Percentiles rank a stretch among this genome's conserved stretches.
Evolutionary conservation across 805 yeast genomes (phyloP).

Genomic region (Pichia deserticola): DNA sequence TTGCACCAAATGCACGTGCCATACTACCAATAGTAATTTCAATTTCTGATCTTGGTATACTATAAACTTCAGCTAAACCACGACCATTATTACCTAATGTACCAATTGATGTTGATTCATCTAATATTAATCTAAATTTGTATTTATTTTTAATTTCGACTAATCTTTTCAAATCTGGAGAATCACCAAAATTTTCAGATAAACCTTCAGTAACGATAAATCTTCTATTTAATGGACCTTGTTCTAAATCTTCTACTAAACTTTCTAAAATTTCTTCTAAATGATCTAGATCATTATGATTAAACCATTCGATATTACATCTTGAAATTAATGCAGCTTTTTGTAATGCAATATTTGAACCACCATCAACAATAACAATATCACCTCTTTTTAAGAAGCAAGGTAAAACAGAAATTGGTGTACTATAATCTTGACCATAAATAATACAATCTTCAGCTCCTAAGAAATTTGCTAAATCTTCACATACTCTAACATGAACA

Average conservation of each 20-base stretch:
- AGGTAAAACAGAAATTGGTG: conserved; percentile 83
- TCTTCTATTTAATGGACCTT: conserved; percentile 79
- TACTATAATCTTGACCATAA: conserved; percentile 88
- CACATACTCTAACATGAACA: conserved; percentile 74
- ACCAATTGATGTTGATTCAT: conserved; percentile 84
- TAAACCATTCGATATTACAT: conserved; percentile 73
- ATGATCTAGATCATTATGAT: conserved; percentile 84
- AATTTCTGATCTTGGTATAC: conserved; percentile 60
- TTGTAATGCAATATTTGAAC: conserved; percentile 68
- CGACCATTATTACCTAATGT: conserved; percentile 78
- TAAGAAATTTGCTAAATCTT: conserved; percentile 64
- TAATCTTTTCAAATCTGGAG: conserved; percentile 60
- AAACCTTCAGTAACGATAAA: conserved; percentile 89
- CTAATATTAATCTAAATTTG: conserved; percentile 81
- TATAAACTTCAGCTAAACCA: conserved; percentile 73
- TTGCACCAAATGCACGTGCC: conserved; percentile 72
- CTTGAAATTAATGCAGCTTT: conserved; percentile 84
- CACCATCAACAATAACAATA: conserved; percentile 78
- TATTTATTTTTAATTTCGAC: conserved; percentile 70
- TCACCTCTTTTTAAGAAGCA: conserved; percentile 96
- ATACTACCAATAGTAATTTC: conserved; percentile 85
- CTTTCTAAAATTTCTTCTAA: conserved; percentile 62
- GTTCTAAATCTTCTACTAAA: conserved; percentile 49
- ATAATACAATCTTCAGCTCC: conserved; percentile 73
- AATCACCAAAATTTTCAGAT: conserved; percentile 74